Evolutionary conservation across 2,329 filamentous ascomycete genomes (phyloP).

Genomic region (Sporothrix sp.): DNA sequence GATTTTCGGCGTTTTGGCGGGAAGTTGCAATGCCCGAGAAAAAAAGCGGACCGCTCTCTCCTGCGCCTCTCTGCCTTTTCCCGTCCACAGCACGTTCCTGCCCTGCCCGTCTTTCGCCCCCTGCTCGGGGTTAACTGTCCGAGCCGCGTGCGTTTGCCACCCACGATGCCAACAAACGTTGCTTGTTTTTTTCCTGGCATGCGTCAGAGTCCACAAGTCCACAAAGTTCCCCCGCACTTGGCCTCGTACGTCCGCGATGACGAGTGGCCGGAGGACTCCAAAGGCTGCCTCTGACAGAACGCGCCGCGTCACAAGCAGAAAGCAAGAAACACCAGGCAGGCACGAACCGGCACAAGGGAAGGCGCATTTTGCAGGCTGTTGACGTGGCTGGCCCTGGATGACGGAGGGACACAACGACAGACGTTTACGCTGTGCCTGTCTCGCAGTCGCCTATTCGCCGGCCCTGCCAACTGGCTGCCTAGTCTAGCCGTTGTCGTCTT

Average conservation of each 20-base stretch:
- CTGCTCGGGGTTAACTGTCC: constrained; percentile 9
- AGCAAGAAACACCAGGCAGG: no score
- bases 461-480: constrained; percentile 5
- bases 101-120: not conserved
- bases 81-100: not conserved
- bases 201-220: no score
- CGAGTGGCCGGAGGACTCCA: not conserved
- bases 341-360: no score
- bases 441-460: not conserved
- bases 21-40: constrained; percentile 8
- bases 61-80: not conserved
- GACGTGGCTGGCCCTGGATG: not conserved
- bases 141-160: constrained; percentile 8
- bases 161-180: not conserved
- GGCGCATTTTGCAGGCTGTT: not conserved
- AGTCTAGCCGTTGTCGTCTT: constrained; percentile 1
- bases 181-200: not conserved
- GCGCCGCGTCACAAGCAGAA: constrained; percentile 4
- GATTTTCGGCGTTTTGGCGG: constrained; percentile 9
- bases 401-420: not conserved
- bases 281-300: no score
- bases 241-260: constrained; percentile 1
- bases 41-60: not conserved
- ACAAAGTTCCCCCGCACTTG: no score
- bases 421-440: no score